Conservation (phyloP, 2,329 filamentous ascomycete species). For the Epichloe baconii region DNA sequence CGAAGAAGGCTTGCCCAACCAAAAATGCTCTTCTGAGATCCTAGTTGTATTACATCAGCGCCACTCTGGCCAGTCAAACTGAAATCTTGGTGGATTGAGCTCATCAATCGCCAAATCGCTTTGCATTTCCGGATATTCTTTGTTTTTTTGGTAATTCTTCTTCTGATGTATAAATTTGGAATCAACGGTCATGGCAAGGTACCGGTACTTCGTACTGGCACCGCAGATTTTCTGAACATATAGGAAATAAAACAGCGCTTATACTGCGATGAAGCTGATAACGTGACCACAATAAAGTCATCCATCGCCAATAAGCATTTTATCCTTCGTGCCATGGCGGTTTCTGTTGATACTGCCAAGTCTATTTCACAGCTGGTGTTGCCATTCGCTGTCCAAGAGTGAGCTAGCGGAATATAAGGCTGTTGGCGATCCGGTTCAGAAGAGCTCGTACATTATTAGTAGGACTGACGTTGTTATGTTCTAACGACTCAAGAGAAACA, state of each 20-base stretch:
- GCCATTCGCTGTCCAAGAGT: too few species aligned
- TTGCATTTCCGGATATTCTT: too few species aligned
- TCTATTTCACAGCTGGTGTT: too few species aligned
- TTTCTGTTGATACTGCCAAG: too few species aligned
- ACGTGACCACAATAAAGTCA: too few species aligned
- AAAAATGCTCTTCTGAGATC: not conserved
- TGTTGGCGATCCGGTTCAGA: not conserved
- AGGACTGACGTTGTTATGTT: not conserved
- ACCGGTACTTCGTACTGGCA: not conserved
- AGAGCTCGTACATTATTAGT: not conserved
- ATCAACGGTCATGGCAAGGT: not conserved
- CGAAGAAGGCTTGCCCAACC: not conserved
- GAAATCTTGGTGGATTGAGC: too few species aligned
- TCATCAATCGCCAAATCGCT: too few species aligned
- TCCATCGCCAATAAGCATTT: too few species aligned
- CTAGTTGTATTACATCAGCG: not conserved
- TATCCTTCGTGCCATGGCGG: too few species aligned
- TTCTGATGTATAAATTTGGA: not conserved
- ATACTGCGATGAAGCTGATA: too few species aligned
- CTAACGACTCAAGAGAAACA: too few species aligned
- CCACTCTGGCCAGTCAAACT: too few species aligned
- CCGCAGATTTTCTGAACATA: not conserved
- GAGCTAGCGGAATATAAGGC: not conserved
- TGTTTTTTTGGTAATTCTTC: not conserved
- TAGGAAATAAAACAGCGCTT: not conserved